phyloP scores from a whole-genome alignment of 1,284 basidiomycete genomes.

The Naganishia sp. region DNA sequence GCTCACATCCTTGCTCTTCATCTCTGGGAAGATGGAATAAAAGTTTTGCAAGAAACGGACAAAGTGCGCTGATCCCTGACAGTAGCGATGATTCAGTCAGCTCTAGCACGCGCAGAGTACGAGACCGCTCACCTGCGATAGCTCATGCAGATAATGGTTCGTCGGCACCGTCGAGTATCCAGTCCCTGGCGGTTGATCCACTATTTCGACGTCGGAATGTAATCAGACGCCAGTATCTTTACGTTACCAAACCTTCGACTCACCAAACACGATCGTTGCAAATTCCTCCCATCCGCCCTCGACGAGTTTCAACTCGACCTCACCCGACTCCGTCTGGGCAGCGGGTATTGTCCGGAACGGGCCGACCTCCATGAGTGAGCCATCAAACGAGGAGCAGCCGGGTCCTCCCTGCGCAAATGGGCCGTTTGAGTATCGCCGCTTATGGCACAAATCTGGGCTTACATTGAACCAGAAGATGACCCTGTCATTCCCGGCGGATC shows the following conservation, averaged over 20 bases:
- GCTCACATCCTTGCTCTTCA: slow-evolving; percentile 76
- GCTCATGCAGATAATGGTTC: slow-evolving; percentile 77
- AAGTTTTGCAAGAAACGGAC: slow-evolving; percentile 84
- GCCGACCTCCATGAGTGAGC: slow-evolving; percentile 96
- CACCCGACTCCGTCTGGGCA: slow-evolving; percentile 54
- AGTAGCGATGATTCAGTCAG: too few relatives aligned
- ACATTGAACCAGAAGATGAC: slow-evolving; percentile 97
- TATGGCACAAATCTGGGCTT: slow-evolving; percentile 9
- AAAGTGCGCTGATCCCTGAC: slow-evolving; percentile 74
- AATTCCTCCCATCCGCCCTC: slow-evolving; percentile 99
- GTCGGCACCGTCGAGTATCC: slow-evolving; percentile 89
- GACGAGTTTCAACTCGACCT: slow-evolving; percentile 73
- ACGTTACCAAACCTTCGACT: slow-evolving; percentile 44
- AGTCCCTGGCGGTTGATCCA: slow-evolving; percentile 96
- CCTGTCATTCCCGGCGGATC: slow-evolving; percentile 81
- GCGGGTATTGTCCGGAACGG: slow-evolving; percentile 72
- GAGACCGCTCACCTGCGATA: slow-evolving; percentile 62
- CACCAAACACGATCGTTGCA: slow-evolving; percentile 90
- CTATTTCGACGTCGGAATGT: slow-evolving; percentile 53
- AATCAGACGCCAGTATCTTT: slow-evolving; percentile 3
- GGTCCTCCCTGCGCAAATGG: slow-evolving; percentile 70
- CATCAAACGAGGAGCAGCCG: slow-evolving; percentile 96
- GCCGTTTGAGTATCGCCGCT: not conserved
- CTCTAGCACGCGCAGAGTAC: too few relatives aligned
- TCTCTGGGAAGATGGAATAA: slow-evolving; percentile 88